Evolutionary conservation across 2,329 filamentous ascomycete species (phyloP).

Genomic region (Fusarium sp.): DNA sequence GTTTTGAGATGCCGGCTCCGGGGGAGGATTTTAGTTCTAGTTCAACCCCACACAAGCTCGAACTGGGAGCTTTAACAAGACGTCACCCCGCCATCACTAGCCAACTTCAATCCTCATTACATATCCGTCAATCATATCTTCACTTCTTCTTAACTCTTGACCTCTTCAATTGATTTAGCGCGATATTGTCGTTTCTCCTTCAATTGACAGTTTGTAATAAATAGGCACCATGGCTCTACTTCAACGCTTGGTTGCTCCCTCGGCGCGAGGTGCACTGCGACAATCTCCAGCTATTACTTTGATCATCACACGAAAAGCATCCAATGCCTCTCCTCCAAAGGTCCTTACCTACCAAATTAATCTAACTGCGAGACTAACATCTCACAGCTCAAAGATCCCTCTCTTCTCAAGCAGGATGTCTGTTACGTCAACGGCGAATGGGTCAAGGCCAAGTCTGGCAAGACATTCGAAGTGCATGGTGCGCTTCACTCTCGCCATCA

Average conservation of each 20-base stretch:
- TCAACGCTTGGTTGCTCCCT: constrained; percentile 49
- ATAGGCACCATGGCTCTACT: constrained; percentile 49
- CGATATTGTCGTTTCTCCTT: background rate
- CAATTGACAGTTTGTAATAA: background rate
- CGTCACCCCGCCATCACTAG: constrained; percentile 45
- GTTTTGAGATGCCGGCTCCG: constrained; percentile 40
- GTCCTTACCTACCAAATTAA: constrained; percentile 40
- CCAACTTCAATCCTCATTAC: constrained; percentile 6
- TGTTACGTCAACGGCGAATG: constrained; percentile 94
- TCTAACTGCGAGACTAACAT: background rate
- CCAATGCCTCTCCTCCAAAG: constrained; percentile 61
- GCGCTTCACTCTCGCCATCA: constrained; percentile 34
- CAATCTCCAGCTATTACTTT: constrained; percentile 47
- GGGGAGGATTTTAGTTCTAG: constrained; percentile 14
- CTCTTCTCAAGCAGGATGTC: constrained; percentile 84
- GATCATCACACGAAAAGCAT: constrained; percentile 55
- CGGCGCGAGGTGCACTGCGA: constrained; percentile 48
- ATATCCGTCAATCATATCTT: constrained; percentile 7
- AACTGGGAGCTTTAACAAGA: constrained; percentile 36
- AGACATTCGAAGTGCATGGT: constrained; percentile 91
- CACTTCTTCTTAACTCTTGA: background rate
- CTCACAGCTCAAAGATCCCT: constrained; percentile 77
- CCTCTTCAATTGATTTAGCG: background rate
- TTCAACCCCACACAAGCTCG: constrained; percentile 42
- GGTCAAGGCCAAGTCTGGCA: constrained; percentile 84